Percentiles rank a stretch among this genome's conserved stretches.
These are phyloP conservation scores for Iberis amara DNA, from an alignment of 441 rosid genomes.

Conservation along the genomic window DNA sequence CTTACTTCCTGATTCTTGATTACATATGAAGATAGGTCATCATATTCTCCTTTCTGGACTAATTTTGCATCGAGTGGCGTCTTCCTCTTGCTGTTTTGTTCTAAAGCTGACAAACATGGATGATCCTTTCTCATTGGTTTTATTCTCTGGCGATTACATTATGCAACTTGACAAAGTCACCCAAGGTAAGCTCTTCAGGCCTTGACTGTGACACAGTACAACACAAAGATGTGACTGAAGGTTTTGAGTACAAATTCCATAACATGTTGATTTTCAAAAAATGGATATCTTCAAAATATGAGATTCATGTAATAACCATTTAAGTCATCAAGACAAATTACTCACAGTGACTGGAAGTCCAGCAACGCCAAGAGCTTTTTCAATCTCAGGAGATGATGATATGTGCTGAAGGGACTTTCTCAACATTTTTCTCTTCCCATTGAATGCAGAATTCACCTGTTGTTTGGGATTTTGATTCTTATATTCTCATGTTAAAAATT, in stretches of 20 bases:
- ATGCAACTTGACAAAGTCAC: slow-evolving; percentile 77
- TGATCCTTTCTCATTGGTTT: slow-evolving; percentile 12
- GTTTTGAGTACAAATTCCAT: neutral
- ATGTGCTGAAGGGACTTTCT: slow-evolving; percentile 79
- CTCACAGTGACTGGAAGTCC: slow-evolving; percentile 75
- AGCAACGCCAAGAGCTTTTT: slow-evolving; percentile 56
- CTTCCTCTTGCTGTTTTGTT: slow-evolving; percentile 14
- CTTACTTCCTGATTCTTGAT: neutral
- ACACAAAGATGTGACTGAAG: neutral
- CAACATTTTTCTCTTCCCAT: slow-evolving; percentile 85
- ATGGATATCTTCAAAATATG: neutral
- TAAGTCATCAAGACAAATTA: slow-evolving; percentile 15
- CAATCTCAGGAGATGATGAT: slow-evolving; percentile 55
- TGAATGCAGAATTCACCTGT: slow-evolving; percentile 88
- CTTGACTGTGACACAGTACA: slow-evolving; percentile 53
- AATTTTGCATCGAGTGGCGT: neutral
- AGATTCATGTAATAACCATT: neutral
- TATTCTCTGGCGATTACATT: slow-evolving; percentile 38
- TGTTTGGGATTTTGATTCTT: slow-evolving; percentile 5
- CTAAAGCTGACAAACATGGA: slow-evolving; percentile 1
- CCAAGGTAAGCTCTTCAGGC: slow-evolving; percentile 83
- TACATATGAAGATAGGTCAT: neutral
- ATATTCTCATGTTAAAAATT: slow-evolving; percentile 5
- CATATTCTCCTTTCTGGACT: neutral
- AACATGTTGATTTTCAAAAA: neutral